These are phyloP conservation scores for Phytophthora megakarya DNA, from an alignment of 352 stramenopile species.

Conservation along the genomic window DNA sequence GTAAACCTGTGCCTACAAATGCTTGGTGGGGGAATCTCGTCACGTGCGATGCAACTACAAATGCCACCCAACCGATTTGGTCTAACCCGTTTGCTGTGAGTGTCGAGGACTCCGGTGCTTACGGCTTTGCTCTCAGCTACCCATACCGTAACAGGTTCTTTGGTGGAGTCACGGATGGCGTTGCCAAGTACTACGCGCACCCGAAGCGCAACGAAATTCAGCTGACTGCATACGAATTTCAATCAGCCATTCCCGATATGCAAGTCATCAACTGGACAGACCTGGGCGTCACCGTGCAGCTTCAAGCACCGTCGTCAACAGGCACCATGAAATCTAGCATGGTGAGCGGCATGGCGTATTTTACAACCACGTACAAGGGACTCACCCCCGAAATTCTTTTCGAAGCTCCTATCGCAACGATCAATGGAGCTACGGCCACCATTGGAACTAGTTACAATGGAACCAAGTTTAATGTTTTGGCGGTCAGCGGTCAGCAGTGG, in stretches of 20 bases:
- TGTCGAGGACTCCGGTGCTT: conserved; percentile 44
- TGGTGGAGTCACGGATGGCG: conserved; percentile 39
- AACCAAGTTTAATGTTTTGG: conserved; percentile 54
- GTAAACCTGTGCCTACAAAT: conserved; percentile 72
- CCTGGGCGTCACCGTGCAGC: conserved; percentile 59
- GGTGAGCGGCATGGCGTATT: conserved; percentile 79
- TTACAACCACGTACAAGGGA: conserved; percentile 56
- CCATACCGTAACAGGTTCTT: conserved; percentile 77
- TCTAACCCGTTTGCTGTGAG: conserved; percentile 68
- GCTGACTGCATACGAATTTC: conserved; percentile 64
- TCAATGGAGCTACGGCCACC: conserved; percentile 47
- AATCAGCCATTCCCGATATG: conserved; percentile 42
- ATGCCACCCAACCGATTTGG: conserved; percentile 66
- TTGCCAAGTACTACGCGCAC: conserved; percentile 65
- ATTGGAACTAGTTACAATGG: conserved; percentile 39
- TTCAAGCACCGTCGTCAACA: conserved; percentile 34
- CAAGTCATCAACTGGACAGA: conserved; percentile 70
- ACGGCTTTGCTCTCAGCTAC: conserved; percentile 66
- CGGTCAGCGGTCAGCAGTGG: conserved; percentile 63
- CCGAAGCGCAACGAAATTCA: conserved; percentile 64
- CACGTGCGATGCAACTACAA: conserved; percentile 53
- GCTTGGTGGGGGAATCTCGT: conserved; percentile 86
- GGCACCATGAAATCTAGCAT: conserved; percentile 49
- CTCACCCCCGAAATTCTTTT: conserved; percentile 61
- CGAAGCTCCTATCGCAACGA: conserved; percentile 53